phyloP scores from a whole-genome alignment of 164 flowering plant genomes.

The Vitis amurensis region DNA sequence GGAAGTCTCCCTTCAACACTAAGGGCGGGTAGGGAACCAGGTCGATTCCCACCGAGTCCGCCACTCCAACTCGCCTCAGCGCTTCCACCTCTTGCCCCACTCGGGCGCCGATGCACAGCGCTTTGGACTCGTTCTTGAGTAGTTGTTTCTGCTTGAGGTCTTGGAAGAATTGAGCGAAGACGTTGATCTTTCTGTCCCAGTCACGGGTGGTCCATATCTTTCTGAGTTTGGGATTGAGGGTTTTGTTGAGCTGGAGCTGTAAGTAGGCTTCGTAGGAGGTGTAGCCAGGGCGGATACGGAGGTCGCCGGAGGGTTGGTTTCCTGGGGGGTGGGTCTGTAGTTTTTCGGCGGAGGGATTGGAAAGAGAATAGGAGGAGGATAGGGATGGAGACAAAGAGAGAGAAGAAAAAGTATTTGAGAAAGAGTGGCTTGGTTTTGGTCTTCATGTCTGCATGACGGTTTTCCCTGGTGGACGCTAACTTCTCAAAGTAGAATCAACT shows the following conservation, averaged over 20 bases:
- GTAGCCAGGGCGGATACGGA: slow-evolving; percentile 74
- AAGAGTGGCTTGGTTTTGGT: slow-evolving; percentile 21
- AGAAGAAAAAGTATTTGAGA: slow-evolving; percentile 36
- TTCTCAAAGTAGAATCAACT: too few relatives aligned
- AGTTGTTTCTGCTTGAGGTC: slow-evolving; percentile 34
- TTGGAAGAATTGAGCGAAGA: slow-evolving; percentile 60
- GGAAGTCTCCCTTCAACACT: slow-evolving; percentile 77
- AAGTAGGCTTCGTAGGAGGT: slow-evolving; percentile 66
- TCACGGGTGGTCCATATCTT: slow-evolving; percentile 76
- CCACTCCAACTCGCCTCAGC: slow-evolving; percentile 57
- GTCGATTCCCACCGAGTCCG: slow-evolving; percentile 74
- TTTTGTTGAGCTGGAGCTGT: slow-evolving; percentile 71
- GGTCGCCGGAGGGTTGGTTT: slow-evolving; percentile 22
- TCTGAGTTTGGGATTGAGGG: slow-evolving; percentile 75
- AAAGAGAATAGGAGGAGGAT: slow-evolving; percentile 30
- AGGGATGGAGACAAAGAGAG: slow-evolving; percentile 33
- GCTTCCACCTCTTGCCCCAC: slow-evolving; percentile 90
- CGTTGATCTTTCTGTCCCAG: slow-evolving; percentile 76
- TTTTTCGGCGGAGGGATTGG: slow-evolving; percentile 11
- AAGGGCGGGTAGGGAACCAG: slow-evolving; percentile 85
- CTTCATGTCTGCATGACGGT: slow-evolving; percentile 19
- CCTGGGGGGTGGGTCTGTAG: slow-evolving; percentile 13
- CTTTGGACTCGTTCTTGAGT: slow-evolving; percentile 48
- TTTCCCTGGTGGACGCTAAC: too few relatives aligned
- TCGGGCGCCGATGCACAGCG: slow-evolving; percentile 80